Percentiles rank a stretch among this genome's conserved stretches.
These are phyloP conservation scores for Fusarium abutilonis DNA, from an alignment of 2,329 filamentous ascomycete species.

Conservation along the genomic window DNA sequence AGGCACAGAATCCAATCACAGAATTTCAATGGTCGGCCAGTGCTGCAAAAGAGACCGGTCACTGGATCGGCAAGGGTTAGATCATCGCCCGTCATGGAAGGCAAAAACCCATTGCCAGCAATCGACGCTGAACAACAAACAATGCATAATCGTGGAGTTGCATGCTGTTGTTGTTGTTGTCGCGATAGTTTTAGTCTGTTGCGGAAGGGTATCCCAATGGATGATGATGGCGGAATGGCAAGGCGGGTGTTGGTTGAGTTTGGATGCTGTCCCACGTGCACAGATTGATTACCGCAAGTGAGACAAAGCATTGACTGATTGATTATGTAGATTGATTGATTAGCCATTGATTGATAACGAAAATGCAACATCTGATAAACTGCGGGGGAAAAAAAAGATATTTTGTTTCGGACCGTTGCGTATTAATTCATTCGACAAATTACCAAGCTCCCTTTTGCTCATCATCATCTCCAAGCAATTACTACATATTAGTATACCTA, in stretches of 20 bases:
- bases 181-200: background rate
- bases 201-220: constrained; percentile 10
- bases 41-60: constrained; percentile 31
- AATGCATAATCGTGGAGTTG: constrained; percentile 8
- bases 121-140: constrained; percentile 23
- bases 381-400: background rate
- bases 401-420: constrained; percentile 22
- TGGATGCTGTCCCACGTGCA: constrained; percentile 17
- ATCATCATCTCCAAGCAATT: constrained; percentile 26
- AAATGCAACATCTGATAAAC: constrained; percentile 12
- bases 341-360: constrained; percentile 39
- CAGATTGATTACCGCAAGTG: constrained; percentile 17
- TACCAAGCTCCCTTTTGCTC: constrained; percentile 14
- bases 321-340: constrained; percentile 29
- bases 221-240: constrained; percentile 3
- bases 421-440: background rate
- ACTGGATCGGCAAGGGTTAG: constrained; percentile 40
- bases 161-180: background rate
- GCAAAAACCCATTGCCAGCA: too few relatives aligned
- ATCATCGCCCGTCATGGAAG: constrained; percentile 36
- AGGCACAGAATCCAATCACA: constrained; percentile 23
- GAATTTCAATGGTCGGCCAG: background rate
- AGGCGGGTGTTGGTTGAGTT: background rate
- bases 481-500: background rate
- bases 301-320: constrained; percentile 35